Conservation (phyloP, 768 basidiomycete species). For the Boletellus ananiceps region DNA sequence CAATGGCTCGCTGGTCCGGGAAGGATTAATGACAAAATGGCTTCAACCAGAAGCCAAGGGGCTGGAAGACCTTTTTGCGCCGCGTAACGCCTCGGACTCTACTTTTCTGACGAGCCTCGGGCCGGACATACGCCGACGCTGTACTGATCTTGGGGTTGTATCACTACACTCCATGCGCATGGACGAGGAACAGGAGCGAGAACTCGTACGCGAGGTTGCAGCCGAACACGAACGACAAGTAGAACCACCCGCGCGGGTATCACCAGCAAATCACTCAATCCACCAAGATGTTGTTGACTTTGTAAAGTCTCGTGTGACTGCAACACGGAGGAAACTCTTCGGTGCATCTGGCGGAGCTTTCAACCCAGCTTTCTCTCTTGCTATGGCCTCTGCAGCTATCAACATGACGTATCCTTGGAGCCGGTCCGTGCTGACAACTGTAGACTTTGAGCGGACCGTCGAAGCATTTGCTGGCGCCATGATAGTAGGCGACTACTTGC, state of each 20-base stretch:
- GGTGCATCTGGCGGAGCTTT: slow-evolving; percentile 7
- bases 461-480: no score
- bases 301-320: no score
- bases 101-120: slow-evolving; percentile 16
- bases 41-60: slow-evolving; percentile 36
- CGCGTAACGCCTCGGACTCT: slow-evolving; percentile 3
- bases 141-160: not conserved
- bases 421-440: slow-evolving; percentile 7
- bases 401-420: slow-evolving; percentile 21
- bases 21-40: slow-evolving; percentile 26
- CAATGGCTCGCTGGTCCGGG: not conserved
- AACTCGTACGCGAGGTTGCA: not conserved
- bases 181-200: not conserved
- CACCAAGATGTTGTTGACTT: not conserved
- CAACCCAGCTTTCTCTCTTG: slow-evolving; percentile 11
- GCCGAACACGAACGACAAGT: no score
- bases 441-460: slow-evolving; percentile 13
- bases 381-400: not conserved
- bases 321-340: not conserved
- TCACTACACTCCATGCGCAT: not conserved
- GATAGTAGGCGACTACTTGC: slow-evolving; percentile 32
- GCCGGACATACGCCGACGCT: not conserved
- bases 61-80: slow-evolving; percentile 34
- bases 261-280: slow-evolving; percentile 15
- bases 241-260: not conserved